Evolutionary conservation across 495 filamentous ascomycete species (phyloP), one percentile per base, ranked within the genome.

Genomic region (Bacidia rubella): DNA sequence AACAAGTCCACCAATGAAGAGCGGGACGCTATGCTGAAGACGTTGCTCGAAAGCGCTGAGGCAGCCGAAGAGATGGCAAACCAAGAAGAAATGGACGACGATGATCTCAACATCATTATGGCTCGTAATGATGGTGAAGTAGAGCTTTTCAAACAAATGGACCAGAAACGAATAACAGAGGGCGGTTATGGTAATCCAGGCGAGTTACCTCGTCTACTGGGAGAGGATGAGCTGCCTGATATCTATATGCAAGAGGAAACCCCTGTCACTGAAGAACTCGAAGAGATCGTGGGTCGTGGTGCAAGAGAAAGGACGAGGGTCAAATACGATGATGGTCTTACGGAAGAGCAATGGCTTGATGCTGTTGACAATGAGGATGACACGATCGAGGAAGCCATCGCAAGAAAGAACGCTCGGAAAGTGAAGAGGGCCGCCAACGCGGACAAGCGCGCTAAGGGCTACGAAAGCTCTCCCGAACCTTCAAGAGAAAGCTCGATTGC

Each of bases 1-100:
- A 98, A 98, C 69, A 98, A 97, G 65, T 98, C 92, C 1, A 96
- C 92, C 11, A 94, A 95, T 61, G 93, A 95, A 52, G 92, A 98
- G 66, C 86, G 92, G 72, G 92, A 98, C 62, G 90, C 90, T 19
- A 84, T 98, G 74, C 72, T 98, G 49, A 77, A 92, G 54, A 90
- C 88, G 22, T 80, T 98, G 58, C 71, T 98, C 46, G 92, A 97
- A 62, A 84, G 81, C 46, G 92, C 92, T 0, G 90, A 96, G 56
- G 78, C 74, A 32, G 83, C 90, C 39, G 90, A 94, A 32, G 84
- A 83, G 57, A 66, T 80, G 19, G 76, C 77, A 27, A 85, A 90
- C 47, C 87, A 95, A 56, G 83, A 89, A 50, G 87, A 94, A 66
- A 93, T 95, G 83, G 92, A 98, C 56, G 92, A 98, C 58, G 92